Evolutionary conservation across 1,284 basidiomycete species (phyloP).

Genomic region (Mrakiaceae sp.): DNA sequence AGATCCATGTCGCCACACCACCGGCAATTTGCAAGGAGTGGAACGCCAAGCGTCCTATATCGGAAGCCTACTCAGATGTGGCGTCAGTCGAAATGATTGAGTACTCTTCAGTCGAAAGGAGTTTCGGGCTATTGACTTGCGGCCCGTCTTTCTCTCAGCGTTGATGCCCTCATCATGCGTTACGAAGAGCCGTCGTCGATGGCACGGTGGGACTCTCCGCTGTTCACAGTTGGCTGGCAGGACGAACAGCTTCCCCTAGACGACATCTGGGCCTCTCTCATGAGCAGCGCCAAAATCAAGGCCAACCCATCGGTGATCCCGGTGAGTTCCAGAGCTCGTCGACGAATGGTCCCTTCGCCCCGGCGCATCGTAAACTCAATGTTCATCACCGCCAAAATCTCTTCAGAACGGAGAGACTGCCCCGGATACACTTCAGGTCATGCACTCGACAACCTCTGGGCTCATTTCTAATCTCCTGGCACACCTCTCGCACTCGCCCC

Average conservation of each 20-base stretch:
- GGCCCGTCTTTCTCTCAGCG: constrained; percentile 38
- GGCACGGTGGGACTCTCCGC: constrained; percentile 92
- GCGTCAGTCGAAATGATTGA: constrained; percentile 47
- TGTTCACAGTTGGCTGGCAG: constrained; percentile 71
- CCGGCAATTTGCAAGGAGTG: constrained; percentile 66
- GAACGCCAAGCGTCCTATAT: constrained; percentile 50
- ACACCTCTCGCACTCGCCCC: constrained; percentile 41
- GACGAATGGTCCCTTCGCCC: background rate
- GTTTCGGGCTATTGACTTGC: background rate
- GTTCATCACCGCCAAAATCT: constrained; percentile 10
- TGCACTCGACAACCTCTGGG: constrained; percentile 57
- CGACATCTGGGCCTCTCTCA: constrained; percentile 71
- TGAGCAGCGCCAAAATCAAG: constrained; percentile 65
- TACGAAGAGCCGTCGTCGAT: constrained; percentile 95
- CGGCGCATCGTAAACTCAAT: background rate
- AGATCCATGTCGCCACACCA: constrained; percentile 55
- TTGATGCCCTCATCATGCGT: constrained; percentile 77
- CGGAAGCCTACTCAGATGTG: constrained; percentile 49
- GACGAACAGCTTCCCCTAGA: constrained; percentile 52
- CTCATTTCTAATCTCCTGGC: constrained; percentile 59
- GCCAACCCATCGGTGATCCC: constrained; percentile 75
- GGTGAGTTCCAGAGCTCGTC: constrained; percentile 39
- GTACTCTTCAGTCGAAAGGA: background rate
- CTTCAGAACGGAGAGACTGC: constrained; percentile 61
- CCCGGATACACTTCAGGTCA: constrained; percentile 62